Evolutionary conservation across 768 basidiomycete genomes (phyloP), one percentile per base, ranked within the genome.

Genomic region (Tephrocybe sp.): DNA sequence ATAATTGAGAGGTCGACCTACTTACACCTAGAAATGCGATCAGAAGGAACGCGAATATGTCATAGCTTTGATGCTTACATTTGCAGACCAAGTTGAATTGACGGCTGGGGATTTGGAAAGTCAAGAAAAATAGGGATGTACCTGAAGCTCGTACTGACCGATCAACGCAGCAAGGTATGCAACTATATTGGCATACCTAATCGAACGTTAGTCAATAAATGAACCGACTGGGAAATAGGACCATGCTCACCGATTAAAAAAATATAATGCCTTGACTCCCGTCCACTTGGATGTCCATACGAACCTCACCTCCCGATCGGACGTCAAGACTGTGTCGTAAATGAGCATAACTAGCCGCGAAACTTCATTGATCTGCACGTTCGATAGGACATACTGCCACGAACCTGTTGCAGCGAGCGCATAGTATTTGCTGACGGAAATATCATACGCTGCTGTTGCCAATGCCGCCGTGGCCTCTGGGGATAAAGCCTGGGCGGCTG

Each of bases 231-330:
- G 12, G 22, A 7, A 9, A 34, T 30, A 15, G 16, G 22, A 19
- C 39, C 15, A 15, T 31, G 28, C 39, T 26, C 18, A 52, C 55
- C 51, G 51, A 37, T 56, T 56, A 30, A 56, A 56, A 26, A 52
- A 52, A 26, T 36, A 56, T 21, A 56, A 48, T 16, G 47, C 26
- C 31, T 52, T 56, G 3, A 56, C 55, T 9, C 42, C 41, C 16
- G 55, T 31, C 55, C 55, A 56, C 38, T 44, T 49, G 18, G 51
- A 52, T 19, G 34, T 35, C 51, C 54, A 56, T n/a, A 52, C 27
- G 3, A 40, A 38, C 24, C 53, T 38, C 19, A 56, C 55, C 27
- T 56, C 55, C 4, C 55, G 51, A 43, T 52, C 48, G 35, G 53
- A 38, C 2, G 55, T 56, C 31, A 56, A 34, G 9, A 49, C 4